phyloP scores from a whole-genome alignment of 2,329 filamentous ascomycete genomes.

The Ascochyta rabiei region DNA sequence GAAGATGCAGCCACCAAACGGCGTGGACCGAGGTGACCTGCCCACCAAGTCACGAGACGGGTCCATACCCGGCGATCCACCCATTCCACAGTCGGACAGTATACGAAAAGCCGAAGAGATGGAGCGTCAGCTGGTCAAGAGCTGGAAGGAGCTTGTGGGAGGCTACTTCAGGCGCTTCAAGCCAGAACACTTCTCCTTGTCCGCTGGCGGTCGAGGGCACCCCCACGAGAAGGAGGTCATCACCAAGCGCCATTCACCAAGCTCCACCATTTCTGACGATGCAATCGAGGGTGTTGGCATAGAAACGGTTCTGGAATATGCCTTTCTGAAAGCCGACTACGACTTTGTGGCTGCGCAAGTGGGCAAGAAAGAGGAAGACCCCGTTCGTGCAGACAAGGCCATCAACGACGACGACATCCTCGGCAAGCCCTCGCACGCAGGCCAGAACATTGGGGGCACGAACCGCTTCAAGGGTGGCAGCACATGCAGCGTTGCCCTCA shows the following conservation, averaged over 20 bases:
- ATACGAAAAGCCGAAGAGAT: conserved; percentile 68
- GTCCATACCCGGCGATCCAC: conserved; percentile 32
- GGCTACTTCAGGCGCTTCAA: conserved; percentile 94
- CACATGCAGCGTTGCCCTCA: conserved; percentile 86
- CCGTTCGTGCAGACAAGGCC: conserved; percentile 73
- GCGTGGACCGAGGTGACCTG: conserved; percentile 27
- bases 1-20: conserved; percentile 42
- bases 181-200: conserved; percentile 73
- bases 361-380: conserved; percentile 74
- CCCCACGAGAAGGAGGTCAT: conserved; percentile 41
- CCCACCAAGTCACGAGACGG: conserved; percentile 32
- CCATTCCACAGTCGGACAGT: conserved; percentile 52
- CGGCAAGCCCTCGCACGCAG: conserved; percentile 62
- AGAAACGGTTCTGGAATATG: conserved; percentile 84
- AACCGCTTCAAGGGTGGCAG: conserved; percentile 91
- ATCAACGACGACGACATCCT: conserved; percentile 86
- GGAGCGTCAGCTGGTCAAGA: conserved; percentile 72
- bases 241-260: conserved; percentile 31
- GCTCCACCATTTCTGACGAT: conserved; percentile 30
- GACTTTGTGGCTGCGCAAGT: conserved; percentile 94
- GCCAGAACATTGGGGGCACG: conserved; percentile 70
- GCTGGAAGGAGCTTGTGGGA: conserved; percentile 84
- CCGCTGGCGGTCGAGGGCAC: conserved; percentile 46
- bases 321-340: conserved; percentile 90
- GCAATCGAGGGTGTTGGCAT: conserved; percentile 61